phyloP scores from a whole-genome alignment of 805 yeast species.

The Hanseniaspora hatyaiensis region DNA sequence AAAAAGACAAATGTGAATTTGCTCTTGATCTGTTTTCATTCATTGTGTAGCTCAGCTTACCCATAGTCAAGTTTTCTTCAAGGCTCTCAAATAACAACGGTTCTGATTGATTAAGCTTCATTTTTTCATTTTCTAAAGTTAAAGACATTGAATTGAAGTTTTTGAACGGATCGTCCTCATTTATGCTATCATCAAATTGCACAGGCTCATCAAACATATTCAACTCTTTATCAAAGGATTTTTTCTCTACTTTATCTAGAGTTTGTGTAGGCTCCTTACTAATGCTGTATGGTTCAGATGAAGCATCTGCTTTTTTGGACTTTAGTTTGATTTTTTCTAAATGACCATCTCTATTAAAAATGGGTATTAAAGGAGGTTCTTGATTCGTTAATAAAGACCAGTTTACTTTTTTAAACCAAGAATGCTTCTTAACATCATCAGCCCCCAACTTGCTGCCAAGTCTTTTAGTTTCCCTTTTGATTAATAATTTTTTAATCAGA shows the following conservation, averaged over 20 bases:
- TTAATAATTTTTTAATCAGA: constrained; percentile 66
- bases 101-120: constrained; percentile 34
- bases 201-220: constrained; percentile 28
- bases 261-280: no score
- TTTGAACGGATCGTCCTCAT: constrained; percentile 62
- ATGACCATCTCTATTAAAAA: constrained; percentile 45
- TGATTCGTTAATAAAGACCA: constrained; percentile 93
- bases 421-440: constrained; percentile 81
- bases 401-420: constrained; percentile 79
- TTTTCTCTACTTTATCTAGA: constrained; percentile 18
- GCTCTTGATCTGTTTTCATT: constrained; percentile 33
- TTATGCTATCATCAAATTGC: constrained; percentile 29
- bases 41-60: constrained; percentile 33
- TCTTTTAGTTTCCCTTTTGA: constrained; percentile 80
- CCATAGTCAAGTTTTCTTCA: constrained; percentile 30
- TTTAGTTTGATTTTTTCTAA: constrained; percentile 30
- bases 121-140: constrained; percentile 52
- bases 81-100: constrained; percentile 31
- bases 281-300: constrained; percentile 6
- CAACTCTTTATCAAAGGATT: constrained; percentile 18
- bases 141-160: constrained; percentile 77
- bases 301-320: neutral
- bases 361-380: constrained; percentile 93
- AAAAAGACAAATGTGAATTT: constrained; percentile 27
- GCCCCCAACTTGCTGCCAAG: constrained; percentile 92